Base-by-base conservation (phyloP, 169 alveolate genomes). In the Plasmodium coatneyi region DNA sequence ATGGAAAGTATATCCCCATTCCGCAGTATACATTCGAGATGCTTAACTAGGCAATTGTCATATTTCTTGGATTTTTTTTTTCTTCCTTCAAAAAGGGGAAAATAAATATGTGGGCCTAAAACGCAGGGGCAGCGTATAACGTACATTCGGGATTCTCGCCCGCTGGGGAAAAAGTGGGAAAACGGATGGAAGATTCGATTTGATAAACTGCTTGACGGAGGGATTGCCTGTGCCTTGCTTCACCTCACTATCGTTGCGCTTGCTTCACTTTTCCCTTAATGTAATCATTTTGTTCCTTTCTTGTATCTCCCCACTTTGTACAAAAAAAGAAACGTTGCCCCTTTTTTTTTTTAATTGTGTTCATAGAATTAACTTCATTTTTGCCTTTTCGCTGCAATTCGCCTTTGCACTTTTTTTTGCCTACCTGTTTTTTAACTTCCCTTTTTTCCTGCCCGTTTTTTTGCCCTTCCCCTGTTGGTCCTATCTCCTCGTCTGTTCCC, bases 261-360 rank as follows among this genome's bases (percentile, higher is more conserved):
- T n/a, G 28, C 56, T 79, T 30, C 70, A 22, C 16, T 41, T 79
- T 36, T 30, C 54, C 54, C 54, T 36, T 36, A 71, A 34, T 36
- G 30, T 5, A 36, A 22, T 79, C 5, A 41, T 66, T 66, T 66
- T 66, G 25, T 41, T 41, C 32, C 84, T 70, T 36, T 79, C 32
- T 9, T 79, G 84, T 41, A 79, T 79, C 84, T 79, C 30, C 56
- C 32, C 84, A 9, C 25, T 79, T 16, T 25, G 70, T 16, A 41
- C 41, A 66, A 66, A 66, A 19, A 66, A 66, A 66, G 7, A 66
- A 66, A 66, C 22, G 3, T 9, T 66, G 4, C 36, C 19, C 30
- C 22, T 19, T 66, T 66, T 66, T 60, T 12, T 78, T 78, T 78
- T 36, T 39, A 5, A 25, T 22, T 74, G 82, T 74, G 60, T 46